A percentile compares a stretch with the other conserved stretches of the same genome.
Conservation (phyloP, 2,329 filamentous ascomycete species). For the Epichloe brachyelytri region DNA sequence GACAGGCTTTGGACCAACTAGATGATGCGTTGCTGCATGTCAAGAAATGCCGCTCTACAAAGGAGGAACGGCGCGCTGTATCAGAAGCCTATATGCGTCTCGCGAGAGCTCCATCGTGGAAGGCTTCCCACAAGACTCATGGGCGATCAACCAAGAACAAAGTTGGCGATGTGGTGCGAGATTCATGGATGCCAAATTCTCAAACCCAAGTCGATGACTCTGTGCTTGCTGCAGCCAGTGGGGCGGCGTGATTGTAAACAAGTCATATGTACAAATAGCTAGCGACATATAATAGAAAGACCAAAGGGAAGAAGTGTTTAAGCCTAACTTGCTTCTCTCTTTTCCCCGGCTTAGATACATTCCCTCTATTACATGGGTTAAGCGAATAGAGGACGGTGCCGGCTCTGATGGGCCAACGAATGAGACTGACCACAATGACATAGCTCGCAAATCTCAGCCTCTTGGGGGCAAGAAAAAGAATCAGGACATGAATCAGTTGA, state of each 20-base stretch:
- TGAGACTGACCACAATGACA: neutral
- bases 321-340: too few species aligned
- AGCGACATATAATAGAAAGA: neutral
- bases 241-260: slow-evolving; percentile 1
- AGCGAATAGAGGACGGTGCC: too few species aligned
- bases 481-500: too few species aligned
- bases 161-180: neutral
- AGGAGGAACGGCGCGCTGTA: slow-evolving; percentile 9
- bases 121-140: neutral
- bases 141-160: neutral
- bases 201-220: neutral
- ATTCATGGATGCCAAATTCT: neutral
- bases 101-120: neutral
- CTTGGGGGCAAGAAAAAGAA: too few species aligned
- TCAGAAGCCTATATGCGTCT: slow-evolving; percentile 11
- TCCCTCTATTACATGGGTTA: too few species aligned
- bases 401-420: neutral
- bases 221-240: neutral
- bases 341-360: too few species aligned
- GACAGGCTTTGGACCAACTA: slow-evolving; percentile 12
- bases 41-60: slow-evolving; percentile 10
- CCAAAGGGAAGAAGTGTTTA: too few species aligned
- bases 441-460: neutral
- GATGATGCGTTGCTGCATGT: slow-evolving; percentile 15
- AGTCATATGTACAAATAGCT: neutral